Base-by-base conservation (phyloP, 805 yeast species). In the Suhomyces canberraensis region DNA sequence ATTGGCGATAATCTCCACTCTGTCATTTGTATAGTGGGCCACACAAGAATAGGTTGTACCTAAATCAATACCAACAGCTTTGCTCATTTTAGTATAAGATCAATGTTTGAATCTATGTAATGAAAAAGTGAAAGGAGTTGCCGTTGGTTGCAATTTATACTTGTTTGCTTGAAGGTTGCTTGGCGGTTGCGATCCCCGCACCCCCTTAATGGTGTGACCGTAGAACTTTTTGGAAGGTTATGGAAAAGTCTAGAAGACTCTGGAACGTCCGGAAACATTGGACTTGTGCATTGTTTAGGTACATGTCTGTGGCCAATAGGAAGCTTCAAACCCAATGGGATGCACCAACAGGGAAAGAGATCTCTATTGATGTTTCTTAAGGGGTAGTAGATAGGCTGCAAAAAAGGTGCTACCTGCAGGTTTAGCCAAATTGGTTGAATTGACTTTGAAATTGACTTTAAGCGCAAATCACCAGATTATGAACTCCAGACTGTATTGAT, bases 21-120 rank as follows among this genome's bases (percentile, higher is more conserved):
- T 75, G 60, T 86, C 95, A 54, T 84, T 84, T 34, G 67, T 44
- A 33, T 48, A 54, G 43, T 54, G 58, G 57, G 96, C 98, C 45
- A 91, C 98, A 79, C 97, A 90, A 9, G 96, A 90, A 78, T 90
- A 90, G 4, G 98, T 90, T 47, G 98, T 90, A 62, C 97, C 96
- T 74, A 89, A 83, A 77, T 88, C 96, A 59, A 91, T 91, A 76
- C 98, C 95, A 50, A 86, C 85, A 75, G 54, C 56, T 42, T 43
- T 52, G 31, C 51, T 41, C 57, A 50, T 50, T 19, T 13, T 31
- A 8, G 17, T 19, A 16, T 20, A 20, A 20, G 9, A 7, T 20
- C 22, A 20, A 9, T 20, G 9, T 7, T 20, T 20, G 22, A 20
- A 20, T 20, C 22, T 20, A 9, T 20, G 22, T 20, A 9, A 20